Evolutionary conservation across 1,139 yeast species (phyloP).

Genomic region (Fermentozyma sake): DNA sequence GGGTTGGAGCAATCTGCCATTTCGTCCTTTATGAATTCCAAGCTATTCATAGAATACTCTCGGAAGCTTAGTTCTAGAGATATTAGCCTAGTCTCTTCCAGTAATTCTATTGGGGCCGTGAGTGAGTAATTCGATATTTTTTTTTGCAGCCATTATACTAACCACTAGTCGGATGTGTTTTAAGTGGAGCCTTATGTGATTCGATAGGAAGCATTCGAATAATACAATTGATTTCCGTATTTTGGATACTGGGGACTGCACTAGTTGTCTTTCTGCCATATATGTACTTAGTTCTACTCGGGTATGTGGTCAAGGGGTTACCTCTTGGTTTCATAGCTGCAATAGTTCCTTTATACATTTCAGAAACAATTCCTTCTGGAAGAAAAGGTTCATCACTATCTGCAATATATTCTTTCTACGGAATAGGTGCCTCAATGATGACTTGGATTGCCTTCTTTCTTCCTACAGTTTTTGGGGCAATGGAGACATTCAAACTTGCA

Average conservation of each 20-base stretch:
- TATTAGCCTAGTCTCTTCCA: conserved; percentile 22
- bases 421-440: conserved; percentile 20
- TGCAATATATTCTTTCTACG: conserved; percentile 17
- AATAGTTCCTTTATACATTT: conserved; percentile 28
- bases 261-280: conserved; percentile 23
- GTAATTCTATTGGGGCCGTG: conserved; percentile 31
- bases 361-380: conserved; percentile 23
- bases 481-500: conserved; percentile 16
- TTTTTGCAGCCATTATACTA: conserved; percentile 4
- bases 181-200: conserved; percentile 29
- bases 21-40: conserved; percentile 19
- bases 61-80: conserved; percentile 21
- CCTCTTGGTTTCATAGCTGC: conserved; percentile 29
- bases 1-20: conserved; percentile 30
- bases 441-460: conserved; percentile 18
- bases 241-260: conserved; percentile 27
- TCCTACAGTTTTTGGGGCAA: conserved; percentile 9
- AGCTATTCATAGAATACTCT: conserved; percentile 20
- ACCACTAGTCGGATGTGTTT: conserved; percentile 25
- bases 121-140: conserved; percentile 15
- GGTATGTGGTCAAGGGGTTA: conserved; percentile 27
- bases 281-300: conserved; percentile 22
- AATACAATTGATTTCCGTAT: conserved; percentile 20
- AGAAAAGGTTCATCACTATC: conserved; percentile 21
- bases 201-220: conserved; percentile 23